A percentile compares a stretch with the other conserved stretches of the same genome.
Evolutionary conservation across 441 rosid species (phyloP).

Genomic region (Pelargonium myrrhifolium): DNA sequence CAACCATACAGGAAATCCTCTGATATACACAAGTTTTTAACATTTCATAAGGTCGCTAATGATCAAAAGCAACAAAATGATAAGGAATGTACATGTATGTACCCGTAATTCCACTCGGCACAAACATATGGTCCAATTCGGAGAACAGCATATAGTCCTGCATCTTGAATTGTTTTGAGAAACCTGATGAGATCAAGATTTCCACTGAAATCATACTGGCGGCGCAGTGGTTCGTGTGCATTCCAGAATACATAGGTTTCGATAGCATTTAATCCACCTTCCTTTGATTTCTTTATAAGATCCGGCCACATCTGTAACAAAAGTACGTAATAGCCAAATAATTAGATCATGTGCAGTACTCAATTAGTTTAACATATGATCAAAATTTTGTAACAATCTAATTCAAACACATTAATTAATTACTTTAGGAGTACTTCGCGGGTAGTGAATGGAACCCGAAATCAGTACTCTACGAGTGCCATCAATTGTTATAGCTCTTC

Average conservation of each 20-base stretch:
- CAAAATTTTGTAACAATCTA: background rate
- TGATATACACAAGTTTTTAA: background rate
- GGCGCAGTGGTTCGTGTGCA: constrained; percentile 41
- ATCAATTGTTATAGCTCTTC: constrained; percentile 22
- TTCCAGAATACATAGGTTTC: constrained; percentile 55
- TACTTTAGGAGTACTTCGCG: constrained; percentile 26
- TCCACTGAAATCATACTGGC: constrained; percentile 42
- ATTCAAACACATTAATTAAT: background rate
- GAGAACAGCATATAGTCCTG: constrained; percentile 37
- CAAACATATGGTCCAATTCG: constrained; percentile 56
- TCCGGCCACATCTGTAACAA: constrained; percentile 50
- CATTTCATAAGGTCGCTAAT: background rate
- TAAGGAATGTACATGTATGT: too few species aligned
- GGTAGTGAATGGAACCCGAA: constrained; percentile 30
- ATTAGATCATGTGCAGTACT: background rate
- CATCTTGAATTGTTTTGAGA: constrained; percentile 33
- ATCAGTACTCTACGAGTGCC: constrained; percentile 17
- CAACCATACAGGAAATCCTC: constrained; percentile 50
- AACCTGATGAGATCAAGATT: constrained; percentile 40
- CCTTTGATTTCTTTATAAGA: constrained; percentile 38
- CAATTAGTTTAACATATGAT: background rate
- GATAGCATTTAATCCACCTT: constrained; percentile 45
- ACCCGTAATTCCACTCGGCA: constrained; percentile 60
- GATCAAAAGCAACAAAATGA: background rate
- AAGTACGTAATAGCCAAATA: background rate